These are phyloP conservation scores for Backusella australiensis DNA, from an alignment of 192 early-diverging fungal genomes.

Conservation along the genomic window DNA sequence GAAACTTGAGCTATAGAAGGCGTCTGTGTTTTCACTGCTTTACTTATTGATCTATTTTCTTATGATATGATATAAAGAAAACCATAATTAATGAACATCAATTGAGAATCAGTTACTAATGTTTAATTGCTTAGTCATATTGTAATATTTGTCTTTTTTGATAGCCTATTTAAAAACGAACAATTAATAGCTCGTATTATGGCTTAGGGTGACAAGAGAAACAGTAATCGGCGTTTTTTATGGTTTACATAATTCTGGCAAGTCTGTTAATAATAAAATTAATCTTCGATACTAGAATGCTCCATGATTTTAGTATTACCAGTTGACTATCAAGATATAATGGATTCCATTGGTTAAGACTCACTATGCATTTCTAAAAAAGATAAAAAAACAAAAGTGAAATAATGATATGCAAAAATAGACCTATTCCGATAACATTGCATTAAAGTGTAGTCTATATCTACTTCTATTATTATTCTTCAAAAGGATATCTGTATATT, in stretches of 20 bases:
- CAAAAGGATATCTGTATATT: no score
- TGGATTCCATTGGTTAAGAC: neutral
- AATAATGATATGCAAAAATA: neutral
- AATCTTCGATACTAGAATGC: neutral
- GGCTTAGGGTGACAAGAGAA: neutral
- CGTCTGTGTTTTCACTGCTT: no score
- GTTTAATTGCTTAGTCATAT: neutral
- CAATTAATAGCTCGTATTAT: neutral
- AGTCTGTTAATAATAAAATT: neutral
- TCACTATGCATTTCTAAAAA: neutral
- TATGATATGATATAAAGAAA: no score
- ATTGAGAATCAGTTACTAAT: neutral
- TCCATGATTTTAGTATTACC: neutral
- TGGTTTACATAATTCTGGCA: neutral
- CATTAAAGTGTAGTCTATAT: no score
- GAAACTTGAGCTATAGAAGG: no score
- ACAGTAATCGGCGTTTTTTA: neutral
- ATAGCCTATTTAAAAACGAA: neutral
- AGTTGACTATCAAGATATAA: neutral
- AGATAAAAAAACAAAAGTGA: neutral
- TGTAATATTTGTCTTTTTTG: neutral
- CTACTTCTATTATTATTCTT: no score
- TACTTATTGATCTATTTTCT: no score
- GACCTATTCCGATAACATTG: no score
- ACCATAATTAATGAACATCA: no score